phyloP scores from a whole-genome alignment of 208 protist species.

The Borovskyia barvae region DNA sequence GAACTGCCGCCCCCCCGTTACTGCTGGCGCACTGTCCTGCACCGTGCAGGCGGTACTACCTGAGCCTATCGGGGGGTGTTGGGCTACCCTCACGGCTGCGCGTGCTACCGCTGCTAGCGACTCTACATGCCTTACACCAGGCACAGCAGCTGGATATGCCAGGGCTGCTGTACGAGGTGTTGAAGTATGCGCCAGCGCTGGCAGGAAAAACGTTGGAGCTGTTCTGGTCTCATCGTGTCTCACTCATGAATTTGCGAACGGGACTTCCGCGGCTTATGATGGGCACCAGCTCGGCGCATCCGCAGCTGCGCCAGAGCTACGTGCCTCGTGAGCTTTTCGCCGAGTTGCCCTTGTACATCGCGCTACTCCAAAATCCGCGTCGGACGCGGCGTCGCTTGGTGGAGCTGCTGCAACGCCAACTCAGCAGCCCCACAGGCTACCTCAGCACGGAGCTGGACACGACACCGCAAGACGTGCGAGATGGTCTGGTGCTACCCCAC shows the following conservation, averaged over 20 bases:
- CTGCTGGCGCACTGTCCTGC: slow-evolving; percentile 47
- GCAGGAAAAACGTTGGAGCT: slow-evolving; percentile 62
- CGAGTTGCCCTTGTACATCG: slow-evolving; percentile 65
- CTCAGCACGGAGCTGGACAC: slow-evolving; percentile 75
- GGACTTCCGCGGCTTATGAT: slow-evolving; percentile 41
- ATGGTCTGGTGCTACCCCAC: slow-evolving; percentile 65
- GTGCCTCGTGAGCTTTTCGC: slow-evolving; percentile 71
- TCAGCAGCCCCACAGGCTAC: slow-evolving; percentile 76
- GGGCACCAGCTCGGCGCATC: slow-evolving; percentile 35
- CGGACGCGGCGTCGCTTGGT: slow-evolving; percentile 67
- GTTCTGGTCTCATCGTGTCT: slow-evolving; percentile 58
- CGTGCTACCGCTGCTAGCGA: slow-evolving; percentile 69
- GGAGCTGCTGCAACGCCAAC: slow-evolving; percentile 78
- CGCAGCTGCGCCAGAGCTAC: slow-evolving; percentile 53
- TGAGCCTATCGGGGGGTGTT: slow-evolving; percentile 53
- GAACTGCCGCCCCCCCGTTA: slow-evolving; percentile 52
- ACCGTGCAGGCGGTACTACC: slow-evolving; percentile 62
- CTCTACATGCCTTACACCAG: slow-evolving; percentile 71
- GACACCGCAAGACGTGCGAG: slow-evolving; percentile 48
- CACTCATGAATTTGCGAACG: slow-evolving; percentile 53
- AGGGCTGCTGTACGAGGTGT: slow-evolving; percentile 74
- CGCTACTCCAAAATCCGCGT: slow-evolving; percentile 60
- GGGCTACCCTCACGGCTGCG: slow-evolving; percentile 78
- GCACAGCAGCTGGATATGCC: slow-evolving; percentile 63
- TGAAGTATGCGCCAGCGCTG: slow-evolving; percentile 79